Base-by-base conservation (phyloP, 2,329 filamentous ascomycete genomes). In the Penicillium olsonii region DNA sequence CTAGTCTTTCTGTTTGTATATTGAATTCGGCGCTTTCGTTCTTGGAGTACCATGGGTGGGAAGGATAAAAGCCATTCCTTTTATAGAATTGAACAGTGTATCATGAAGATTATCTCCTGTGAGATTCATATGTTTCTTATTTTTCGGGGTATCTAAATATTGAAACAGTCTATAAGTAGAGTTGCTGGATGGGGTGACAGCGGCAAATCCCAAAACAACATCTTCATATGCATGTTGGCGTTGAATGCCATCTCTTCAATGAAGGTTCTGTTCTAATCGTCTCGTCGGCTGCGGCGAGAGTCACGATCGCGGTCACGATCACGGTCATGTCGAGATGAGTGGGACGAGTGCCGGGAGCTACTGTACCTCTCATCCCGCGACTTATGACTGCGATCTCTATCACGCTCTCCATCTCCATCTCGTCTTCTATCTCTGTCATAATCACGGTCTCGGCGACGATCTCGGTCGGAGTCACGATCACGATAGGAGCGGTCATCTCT, bases 401-500 rank as follows among this genome's bases (percentile, higher is more conserved):
- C 63, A 12, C 63, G 60, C 37, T 62, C 63, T 38, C 59, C 48
- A 14, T 65, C 63, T 29, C 52, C 53, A 39, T 56, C 56, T 50
- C 54, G 48, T n/a, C 44, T 50, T 37, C 43, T 55, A 6, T 59
- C 61, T 33, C 46, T 56, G 38, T 60, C 59, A 39, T 57, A 59
- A 52, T 60, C 64, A n/a, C 59, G 60, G 40, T 69, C 64, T 5
- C 65, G 61, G 42, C 71, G 68, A 34, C 66, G 63, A 42, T 72
- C 67, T 22, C 62, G 60, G 37, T 63, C 60, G 38, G 50, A 44
- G 27, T 66, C 64, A 22, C 58, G 54, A 31, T 66, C 62, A 20
- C 64, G 64, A 50, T 69, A 66, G 37, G 69, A 61, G 27, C 68
- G 66, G 46, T 73, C 67, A 48, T 68, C 64, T 40, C 56, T 56